These are phyloP conservation scores for Kockovaella imperatae DNA, from an alignment of 768 basidiomycete genomes.

Conservation along the genomic window DNA sequence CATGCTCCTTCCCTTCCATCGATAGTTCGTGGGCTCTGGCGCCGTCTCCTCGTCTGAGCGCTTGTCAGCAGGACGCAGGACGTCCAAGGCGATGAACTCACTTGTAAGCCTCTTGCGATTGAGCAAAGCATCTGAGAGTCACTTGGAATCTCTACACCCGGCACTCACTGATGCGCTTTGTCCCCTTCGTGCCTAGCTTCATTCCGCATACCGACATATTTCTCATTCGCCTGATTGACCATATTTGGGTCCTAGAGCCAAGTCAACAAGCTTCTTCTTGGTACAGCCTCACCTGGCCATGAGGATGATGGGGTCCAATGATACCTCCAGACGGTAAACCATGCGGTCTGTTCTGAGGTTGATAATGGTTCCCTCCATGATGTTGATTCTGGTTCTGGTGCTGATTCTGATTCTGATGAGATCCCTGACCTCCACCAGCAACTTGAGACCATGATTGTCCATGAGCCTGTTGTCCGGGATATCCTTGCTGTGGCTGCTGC, in stretches of 20 bases:
- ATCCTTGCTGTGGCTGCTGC: conserved; percentile 18
- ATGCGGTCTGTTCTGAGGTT: conserved; percentile 22
- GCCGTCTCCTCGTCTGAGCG: conserved; percentile 54
- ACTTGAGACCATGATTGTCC: conserved; percentile 19
- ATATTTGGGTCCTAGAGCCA: conserved; percentile 44
- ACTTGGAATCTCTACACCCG: conserved; percentile 51
- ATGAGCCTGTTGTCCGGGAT: conserved; percentile 12
- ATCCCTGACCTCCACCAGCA: conserved; percentile 11
- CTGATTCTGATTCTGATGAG: conserved; percentile 14
- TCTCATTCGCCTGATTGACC: conserved; percentile 59
- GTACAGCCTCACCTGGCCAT: conserved; percentile 17
- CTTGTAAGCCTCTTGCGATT: conserved; percentile 68
- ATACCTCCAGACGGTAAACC: conserved; percentile 26
- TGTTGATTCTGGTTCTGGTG: conserved; percentile 24
- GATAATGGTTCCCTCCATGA: conserved; percentile 1
- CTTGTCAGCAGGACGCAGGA: background rate
- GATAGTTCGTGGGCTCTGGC: conserved; percentile 74
- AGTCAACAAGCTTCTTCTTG: background rate
- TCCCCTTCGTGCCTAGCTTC: conserved; percentile 74
- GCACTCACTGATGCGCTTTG: conserved; percentile 33
- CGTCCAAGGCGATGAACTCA: conserved; percentile 14
- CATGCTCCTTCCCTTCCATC: conserved; percentile 69
- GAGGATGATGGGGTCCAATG: conserved; percentile 26
- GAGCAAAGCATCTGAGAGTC: conserved; percentile 32
- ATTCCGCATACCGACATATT: conserved; percentile 64